Evolutionary conservation across 148 eudicot genomes (phyloP), one percentile per base, ranked within the genome.

Genomic region (Spergularia bocconei): DNA sequence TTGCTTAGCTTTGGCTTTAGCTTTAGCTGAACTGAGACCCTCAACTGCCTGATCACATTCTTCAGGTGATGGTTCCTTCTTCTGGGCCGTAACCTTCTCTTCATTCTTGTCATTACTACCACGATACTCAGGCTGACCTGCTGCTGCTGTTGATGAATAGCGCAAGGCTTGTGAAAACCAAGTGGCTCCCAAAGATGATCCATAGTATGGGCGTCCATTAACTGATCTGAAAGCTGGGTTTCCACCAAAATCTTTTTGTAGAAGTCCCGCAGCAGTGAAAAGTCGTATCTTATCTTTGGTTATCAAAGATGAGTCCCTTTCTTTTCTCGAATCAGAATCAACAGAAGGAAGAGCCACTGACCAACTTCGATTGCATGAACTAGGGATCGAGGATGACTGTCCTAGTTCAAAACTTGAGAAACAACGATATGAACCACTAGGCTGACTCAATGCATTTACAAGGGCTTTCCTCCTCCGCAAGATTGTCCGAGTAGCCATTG

Each of bases 11-110:
- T 86, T 91, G 51, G 97, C 97, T 85, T 91, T 89, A 66, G 91
- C 91, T 81, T 87, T 88, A 72, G 79, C 86, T 23, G 85, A 78
- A 71, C 86, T 91, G 72, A 91, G 82, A 71, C 89, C 97, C 82
- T 87, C 93, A 69, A 91, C 97, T 16, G 97, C 97, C 77, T 89
- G 87, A 75, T 91, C 97, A 81, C 97, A 91, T 59, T 89, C 93
- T 83, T 89, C 97, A 15, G 97, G 91, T 66, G 97, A 91, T 62
- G 97, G 75, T 79, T 89, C 97, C 81, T 89, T 91, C 64, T 72
- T 81, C 75, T 79, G 87, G 64, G 85, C 63, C 70, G 66, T 69
- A 72, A 65, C 77, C 59, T 81, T 75, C 54, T 85, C 84, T 77
- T 87, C 88, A 84, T 85, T 75, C 82, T 70, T 80, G 62, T 80